Percentiles rank a stretch among this genome's conserved stretches.
Evolutionary conservation across 2,329 filamentous ascomycete genomes (phyloP).

Genomic region (Aureobasidium sp.): DNA sequence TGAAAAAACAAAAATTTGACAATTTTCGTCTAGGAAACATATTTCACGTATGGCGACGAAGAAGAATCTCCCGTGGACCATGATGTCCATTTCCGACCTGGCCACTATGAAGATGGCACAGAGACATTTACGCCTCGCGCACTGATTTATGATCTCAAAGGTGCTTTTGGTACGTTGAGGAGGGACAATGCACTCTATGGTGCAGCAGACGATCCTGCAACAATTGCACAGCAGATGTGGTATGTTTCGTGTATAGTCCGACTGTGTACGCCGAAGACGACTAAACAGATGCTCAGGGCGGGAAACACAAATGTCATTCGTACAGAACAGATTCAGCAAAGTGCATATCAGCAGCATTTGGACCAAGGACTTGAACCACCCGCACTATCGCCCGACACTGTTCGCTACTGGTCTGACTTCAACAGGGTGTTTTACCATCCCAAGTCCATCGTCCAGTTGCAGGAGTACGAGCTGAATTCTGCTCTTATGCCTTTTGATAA

Average conservation of each 20-base stretch:
- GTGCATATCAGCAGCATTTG: constrained; percentile 71
- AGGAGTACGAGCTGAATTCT: constrained; percentile 79
- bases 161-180: constrained; percentile 79
- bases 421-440: constrained; percentile 91
- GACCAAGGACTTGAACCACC: constrained; percentile 62
- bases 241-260: constrained; percentile 22
- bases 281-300: constrained; percentile 43
- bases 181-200: constrained; percentile 88
- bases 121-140: constrained; percentile 92
- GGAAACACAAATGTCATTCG: constrained; percentile 62
- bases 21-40: constrained; percentile 64
- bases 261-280: not conserved
- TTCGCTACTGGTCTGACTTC: constrained; percentile 97
- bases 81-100: constrained; percentile 81
- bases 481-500: constrained; percentile 74
- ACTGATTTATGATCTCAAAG: constrained; percentile 91
- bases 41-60: constrained; percentile 75
- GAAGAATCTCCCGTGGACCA: constrained; percentile 65
- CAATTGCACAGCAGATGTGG: constrained; percentile 30
- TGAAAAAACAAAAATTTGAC: not conserved
- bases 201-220: constrained; percentile 36
- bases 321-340: constrained; percentile 60
- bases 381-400: constrained; percentile 58
- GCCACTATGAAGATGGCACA: constrained; percentile 70
- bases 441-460: constrained; percentile 75